These are phyloP conservation scores for Pythium volutum DNA, from an alignment of 352 stramenopile species.

Conservation along the genomic window DNA sequence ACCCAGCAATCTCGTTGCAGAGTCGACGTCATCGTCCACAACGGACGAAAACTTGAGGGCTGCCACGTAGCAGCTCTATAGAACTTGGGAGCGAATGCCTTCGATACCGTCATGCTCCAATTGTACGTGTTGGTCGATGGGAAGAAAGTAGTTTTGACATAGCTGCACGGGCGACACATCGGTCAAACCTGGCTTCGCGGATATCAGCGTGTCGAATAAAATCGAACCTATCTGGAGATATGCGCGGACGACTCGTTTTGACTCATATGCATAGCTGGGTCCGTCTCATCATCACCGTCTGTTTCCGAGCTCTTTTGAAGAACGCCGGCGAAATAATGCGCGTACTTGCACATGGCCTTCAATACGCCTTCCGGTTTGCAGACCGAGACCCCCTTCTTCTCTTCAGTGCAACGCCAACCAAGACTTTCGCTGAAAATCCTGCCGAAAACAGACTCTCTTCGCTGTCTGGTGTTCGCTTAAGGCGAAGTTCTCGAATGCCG, in stretches of 20 bases:
- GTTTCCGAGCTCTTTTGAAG: neutral
- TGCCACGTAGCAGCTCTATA: conserved; percentile 22
- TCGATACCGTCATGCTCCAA: neutral
- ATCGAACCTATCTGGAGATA: conserved; percentile 18
- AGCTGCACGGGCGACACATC: neutral
- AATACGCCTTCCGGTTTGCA: neutral
- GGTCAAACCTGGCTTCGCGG: neutral
- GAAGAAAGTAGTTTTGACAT: conserved; percentile 23
- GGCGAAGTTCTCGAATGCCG: neutral
- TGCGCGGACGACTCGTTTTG: conserved; percentile 4
- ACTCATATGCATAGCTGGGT: conserved; percentile 1
- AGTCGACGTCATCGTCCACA: conserved; percentile 12
- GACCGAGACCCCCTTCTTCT: neutral
- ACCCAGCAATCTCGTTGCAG: conserved; percentile 12
- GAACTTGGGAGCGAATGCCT: conserved; percentile 5
- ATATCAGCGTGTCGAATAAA: conserved; percentile 6
- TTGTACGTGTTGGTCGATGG: conserved; percentile 10
- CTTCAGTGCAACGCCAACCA: neutral
- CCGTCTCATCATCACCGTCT: conserved; percentile 1
- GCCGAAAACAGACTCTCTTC: neutral
- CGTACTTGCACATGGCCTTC: conserved; percentile 2
- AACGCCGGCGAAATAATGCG: neutral
- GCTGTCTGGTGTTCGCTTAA: neutral
- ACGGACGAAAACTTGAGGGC: conserved; percentile 14
- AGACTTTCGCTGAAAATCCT: conserved; percentile 5